A percentile compares a stretch with the other conserved stretches of the same genome.
Evolutionary conservation across 176 grass and related monocot species (phyloP).

Genomic region (Eleusine coracana): DNA sequence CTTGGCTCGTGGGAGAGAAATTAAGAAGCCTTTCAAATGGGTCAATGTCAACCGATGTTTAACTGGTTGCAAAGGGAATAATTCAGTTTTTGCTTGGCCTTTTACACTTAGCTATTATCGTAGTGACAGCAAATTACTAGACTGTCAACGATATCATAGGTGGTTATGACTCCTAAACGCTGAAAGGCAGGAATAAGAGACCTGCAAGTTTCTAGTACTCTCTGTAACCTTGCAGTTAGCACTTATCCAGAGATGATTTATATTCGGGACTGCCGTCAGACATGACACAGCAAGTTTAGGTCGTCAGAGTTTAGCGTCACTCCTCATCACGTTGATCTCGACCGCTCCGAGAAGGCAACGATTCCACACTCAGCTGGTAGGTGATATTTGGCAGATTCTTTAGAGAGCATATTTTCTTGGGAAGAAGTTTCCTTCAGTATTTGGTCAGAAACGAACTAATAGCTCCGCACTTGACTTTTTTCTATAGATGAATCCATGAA

Average conservation of each 20-base stretch:
- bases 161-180: neutral
- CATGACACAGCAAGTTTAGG: neutral
- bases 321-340: too few relatives aligned
- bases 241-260: neutral
- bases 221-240: neutral
- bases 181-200: neutral
- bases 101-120: neutral
- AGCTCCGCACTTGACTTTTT: neutral
- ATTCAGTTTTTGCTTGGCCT: neutral
- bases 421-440: neutral
- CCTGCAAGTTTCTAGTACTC: neutral
- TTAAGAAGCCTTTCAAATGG: neutral
- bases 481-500: neutral
- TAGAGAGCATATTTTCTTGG: neutral
- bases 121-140: neutral
- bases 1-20: neutral
- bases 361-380: neutral
- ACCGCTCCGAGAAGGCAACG: neutral
- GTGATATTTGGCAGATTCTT: neutral
- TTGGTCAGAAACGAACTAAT: neutral
- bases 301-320: constrained; percentile 19
- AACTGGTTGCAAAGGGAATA: neutral
- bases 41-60: neutral
- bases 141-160: neutral
- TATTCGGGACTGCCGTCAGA: neutral